A percentile compares a stretch with the other conserved stretches of the same genome.
Conservation (phyloP, 2,329 filamentous ascomycete genomes). For the Ascochyta koolunga region DNA sequence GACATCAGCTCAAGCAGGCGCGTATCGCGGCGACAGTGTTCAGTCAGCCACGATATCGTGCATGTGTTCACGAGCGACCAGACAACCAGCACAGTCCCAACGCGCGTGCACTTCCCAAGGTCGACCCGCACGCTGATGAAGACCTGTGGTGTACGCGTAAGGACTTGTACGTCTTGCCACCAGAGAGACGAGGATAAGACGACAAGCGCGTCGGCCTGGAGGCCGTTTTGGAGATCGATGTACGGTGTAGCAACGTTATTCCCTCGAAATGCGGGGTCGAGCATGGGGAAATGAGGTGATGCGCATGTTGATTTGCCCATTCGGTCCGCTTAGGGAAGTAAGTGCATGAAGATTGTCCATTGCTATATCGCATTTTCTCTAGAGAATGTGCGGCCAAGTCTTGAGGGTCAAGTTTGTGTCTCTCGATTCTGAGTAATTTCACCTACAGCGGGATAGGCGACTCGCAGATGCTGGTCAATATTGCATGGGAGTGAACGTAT, state of each 20-base stretch:
- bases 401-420: background rate
- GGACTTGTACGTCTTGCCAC: background rate
- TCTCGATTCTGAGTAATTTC: background rate
- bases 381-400: background rate
- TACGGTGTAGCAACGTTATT: background rate
- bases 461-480: background rate
- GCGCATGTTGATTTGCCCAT: slow-evolving; percentile 1
- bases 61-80: background rate
- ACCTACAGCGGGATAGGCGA: background rate
- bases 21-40: background rate
- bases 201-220: background rate
- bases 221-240: slow-evolving; percentile 4
- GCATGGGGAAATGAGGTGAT: slow-evolving; percentile 11
- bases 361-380: background rate
- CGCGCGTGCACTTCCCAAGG: background rate
- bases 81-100: background rate
- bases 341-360: background rate
- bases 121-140: background rate
- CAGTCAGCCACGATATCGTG: background rate
- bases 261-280: slow-evolving; percentile 5
- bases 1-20: background rate
- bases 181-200: background rate
- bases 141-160: background rate
- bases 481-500: background rate
- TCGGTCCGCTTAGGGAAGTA: slow-evolving; percentile 3